Conservation (phyloP, 495 filamentous ascomycete species). For the Tuber brumale region DNA sequence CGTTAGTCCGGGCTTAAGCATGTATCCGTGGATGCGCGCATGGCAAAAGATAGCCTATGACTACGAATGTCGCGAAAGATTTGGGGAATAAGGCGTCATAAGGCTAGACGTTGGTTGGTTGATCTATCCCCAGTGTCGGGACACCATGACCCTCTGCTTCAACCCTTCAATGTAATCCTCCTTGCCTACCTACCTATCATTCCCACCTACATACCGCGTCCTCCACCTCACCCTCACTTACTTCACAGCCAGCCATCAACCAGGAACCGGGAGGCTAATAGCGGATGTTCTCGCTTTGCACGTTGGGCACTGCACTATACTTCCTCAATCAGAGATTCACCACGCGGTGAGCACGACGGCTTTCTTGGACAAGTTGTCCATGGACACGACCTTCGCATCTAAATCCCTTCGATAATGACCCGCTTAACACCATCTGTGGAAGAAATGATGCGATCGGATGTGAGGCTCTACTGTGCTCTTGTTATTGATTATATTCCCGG, state of each 20-base stretch:
- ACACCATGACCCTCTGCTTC: not conserved
- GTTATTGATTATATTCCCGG: not conserved
- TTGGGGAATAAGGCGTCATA: constrained; percentile 5
- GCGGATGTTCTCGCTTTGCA: not conserved
- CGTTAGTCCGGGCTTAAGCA: not conserved
- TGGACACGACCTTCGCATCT: not conserved
- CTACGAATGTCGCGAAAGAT: not conserved
- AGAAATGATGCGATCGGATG: not conserved
- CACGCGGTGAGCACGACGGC: not conserved
- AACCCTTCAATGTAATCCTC: not conserved
- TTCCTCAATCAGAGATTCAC: not conserved
- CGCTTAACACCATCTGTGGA: not conserved
- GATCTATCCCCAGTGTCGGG: not conserved
- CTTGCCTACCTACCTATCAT: not conserved
- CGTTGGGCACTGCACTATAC: not conserved
- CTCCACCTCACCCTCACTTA: not conserved
- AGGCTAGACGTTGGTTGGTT: not conserved
- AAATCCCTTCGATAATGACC: not conserved
- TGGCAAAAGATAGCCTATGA: not conserved
- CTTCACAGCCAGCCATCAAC: not conserved
- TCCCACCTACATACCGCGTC: not conserved
- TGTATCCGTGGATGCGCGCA: not conserved
- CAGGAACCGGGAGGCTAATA: not conserved
- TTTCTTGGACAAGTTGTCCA: not conserved
- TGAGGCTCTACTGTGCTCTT: not conserved